Evolutionary conservation across 2,329 filamentous ascomycete genomes (phyloP).

Genomic region (Colletotrichum sp.): DNA sequence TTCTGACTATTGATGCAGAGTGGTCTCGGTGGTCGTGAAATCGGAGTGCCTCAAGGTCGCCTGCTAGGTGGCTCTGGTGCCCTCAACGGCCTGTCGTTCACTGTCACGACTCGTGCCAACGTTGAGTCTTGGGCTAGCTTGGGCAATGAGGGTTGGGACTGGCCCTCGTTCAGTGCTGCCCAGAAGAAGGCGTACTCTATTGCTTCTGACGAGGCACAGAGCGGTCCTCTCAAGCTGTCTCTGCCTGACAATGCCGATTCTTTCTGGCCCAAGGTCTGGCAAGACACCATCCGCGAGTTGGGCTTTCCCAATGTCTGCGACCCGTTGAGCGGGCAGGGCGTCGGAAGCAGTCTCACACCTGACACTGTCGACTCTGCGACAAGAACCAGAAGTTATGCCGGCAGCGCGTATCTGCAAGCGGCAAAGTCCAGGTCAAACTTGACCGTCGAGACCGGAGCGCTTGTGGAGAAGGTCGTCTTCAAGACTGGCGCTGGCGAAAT

Average conservation of each 20-base stretch:
- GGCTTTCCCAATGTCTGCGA: constrained; percentile 22
- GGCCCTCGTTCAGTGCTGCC: constrained; percentile 21
- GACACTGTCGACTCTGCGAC: constrained; percentile 28
- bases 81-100: constrained; percentile 29
- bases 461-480: constrained; percentile 27
- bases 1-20: neutral
- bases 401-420: constrained; percentile 24
- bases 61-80: constrained; percentile 31
- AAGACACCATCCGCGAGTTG: constrained; percentile 21
- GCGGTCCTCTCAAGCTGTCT: constrained; percentile 19
- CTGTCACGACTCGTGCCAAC: constrained; percentile 21
- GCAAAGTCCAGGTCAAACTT: constrained; percentile 25
- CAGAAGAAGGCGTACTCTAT: constrained; percentile 17
- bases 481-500: constrained; percentile 4
- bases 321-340: constrained; percentile 25
- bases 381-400: constrained; percentile 28
- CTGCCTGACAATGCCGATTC: constrained; percentile 18
- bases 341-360: constrained; percentile 14
- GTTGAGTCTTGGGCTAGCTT: constrained; percentile 30
- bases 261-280: constrained; percentile 22
- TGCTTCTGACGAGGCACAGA: neutral
- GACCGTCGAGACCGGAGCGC: constrained; percentile 25
- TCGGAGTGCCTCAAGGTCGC: constrained; percentile 24
- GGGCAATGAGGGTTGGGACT: constrained; percentile 31
- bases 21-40: constrained; percentile 20